Percentiles rank a stretch among this genome's conserved stretches.
phyloP scores from a whole-genome alignment of 768 basidiomycete genomes.

The Podaxis rugospora region DNA sequence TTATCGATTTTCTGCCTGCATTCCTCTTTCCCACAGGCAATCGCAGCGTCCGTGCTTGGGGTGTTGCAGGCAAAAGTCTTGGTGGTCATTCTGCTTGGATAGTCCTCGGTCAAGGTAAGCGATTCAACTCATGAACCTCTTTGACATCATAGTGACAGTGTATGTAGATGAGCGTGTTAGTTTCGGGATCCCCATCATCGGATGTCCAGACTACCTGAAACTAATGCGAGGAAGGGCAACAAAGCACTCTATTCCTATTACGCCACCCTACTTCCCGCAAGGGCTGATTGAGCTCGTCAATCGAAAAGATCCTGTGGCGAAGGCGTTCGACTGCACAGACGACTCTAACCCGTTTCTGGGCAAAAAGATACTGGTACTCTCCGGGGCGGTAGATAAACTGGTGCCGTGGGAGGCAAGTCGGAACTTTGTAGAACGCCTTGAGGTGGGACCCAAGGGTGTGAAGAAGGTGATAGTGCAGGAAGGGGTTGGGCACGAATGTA shows the following conservation, averaged over 20 bases:
- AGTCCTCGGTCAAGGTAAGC: constrained; percentile 43
- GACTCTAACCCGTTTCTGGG: constrained; percentile 55
- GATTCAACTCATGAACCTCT: not conserved
- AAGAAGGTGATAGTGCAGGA: constrained; percentile 53
- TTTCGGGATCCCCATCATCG: constrained; percentile 52
- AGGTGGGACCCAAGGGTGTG: constrained; percentile 47
- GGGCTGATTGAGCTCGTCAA: constrained; percentile 46
- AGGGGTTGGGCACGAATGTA: constrained; percentile 59
- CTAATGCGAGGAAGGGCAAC: constrained; percentile 57
- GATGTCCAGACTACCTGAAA: constrained; percentile 64
- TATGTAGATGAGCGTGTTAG: constrained; percentile 39
- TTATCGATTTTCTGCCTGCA: constrained; percentile 75
- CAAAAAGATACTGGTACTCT: constrained; percentile 71
- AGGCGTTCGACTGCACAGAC: constrained; percentile 34
- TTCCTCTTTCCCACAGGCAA: constrained; percentile 71
- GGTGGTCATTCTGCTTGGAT: constrained; percentile 88
- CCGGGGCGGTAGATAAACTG: constrained; percentile 57
- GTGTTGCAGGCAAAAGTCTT: constrained; percentile 70
- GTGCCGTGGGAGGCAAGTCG: constrained; percentile 63
- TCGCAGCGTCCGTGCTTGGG: constrained; percentile 60
- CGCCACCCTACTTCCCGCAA: constrained; percentile 54
- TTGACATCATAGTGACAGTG: not conserved
- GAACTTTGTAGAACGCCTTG: constrained; percentile 51
- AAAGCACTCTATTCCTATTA: constrained; percentile 33
- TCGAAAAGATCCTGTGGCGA: constrained; percentile 38